These are phyloP conservation scores for Phlegmacium glaucopus DNA, from an alignment of 768 basidiomycete genomes.

Conservation along the genomic window DNA sequence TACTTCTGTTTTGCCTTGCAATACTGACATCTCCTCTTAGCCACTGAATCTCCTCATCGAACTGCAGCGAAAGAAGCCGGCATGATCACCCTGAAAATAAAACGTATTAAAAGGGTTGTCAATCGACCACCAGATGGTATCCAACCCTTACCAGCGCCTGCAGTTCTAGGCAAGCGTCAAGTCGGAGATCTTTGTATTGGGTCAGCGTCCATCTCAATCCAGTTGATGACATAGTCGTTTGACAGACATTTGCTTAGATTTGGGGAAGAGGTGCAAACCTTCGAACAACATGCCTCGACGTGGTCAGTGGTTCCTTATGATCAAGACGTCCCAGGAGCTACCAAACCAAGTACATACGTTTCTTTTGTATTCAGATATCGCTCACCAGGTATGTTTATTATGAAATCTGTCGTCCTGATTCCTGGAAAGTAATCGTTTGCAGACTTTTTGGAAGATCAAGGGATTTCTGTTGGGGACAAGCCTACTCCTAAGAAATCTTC, in stretches of 20 bases:
- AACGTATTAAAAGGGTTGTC: slow-evolving; percentile 34
- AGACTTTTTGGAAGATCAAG: slow-evolving; percentile 52
- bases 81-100: slow-evolving; percentile 52
- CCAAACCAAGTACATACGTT: slow-evolving; percentile 49
- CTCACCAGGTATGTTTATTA: slow-evolving; percentile 38
- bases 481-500: slow-evolving; percentile 16
- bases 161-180: slow-evolving; percentile 32
- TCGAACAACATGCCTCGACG: slow-evolving; percentile 43
- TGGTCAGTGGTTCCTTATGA: slow-evolving; percentile 54
- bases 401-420: neutral
- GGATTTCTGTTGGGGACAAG: slow-evolving; percentile 39
- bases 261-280: slow-evolving; percentile 37
- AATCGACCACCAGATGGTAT: slow-evolving; percentile 40
- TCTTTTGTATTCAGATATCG: slow-evolving; percentile 69
- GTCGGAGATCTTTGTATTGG: slow-evolving; percentile 43
- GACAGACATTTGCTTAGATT: slow-evolving; percentile 39
- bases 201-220: slow-evolving; percentile 29
- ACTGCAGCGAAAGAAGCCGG: slow-evolving; percentile 40
- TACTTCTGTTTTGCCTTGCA: neutral
- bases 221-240: slow-evolving; percentile 5
- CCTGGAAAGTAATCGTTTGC: neutral
- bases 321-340: slow-evolving; percentile 21
- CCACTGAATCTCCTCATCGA: slow-evolving; percentile 3
- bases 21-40: neutral
- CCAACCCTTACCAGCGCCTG: slow-evolving; percentile 30